Evolutionary conservation across 2,329 filamentous ascomycete genomes (phyloP).

Genomic region (Aspergillus pseudoglaucus): DNA sequence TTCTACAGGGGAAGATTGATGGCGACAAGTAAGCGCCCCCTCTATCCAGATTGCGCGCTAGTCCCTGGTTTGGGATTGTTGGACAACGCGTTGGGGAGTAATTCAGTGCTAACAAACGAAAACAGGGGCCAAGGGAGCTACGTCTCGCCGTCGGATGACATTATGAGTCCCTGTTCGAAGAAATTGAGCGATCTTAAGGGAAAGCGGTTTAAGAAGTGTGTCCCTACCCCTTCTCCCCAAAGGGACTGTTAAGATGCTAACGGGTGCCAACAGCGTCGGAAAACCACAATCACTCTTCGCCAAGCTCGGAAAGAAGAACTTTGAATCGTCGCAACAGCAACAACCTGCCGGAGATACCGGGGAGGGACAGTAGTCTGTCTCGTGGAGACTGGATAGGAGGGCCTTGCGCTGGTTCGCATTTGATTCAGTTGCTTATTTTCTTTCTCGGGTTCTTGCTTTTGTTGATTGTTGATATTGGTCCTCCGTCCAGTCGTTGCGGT

Average conservation of each 20-base stretch:
- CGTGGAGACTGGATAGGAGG: neutral
- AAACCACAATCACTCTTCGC: slow-evolving; percentile 42
- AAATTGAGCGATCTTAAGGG: slow-evolving; percentile 45
- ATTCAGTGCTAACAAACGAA: neutral
- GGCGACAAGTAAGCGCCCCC: slow-evolving; percentile 31
- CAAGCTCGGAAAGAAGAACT: slow-evolving; percentile 41
- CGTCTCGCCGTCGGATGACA: slow-evolving; percentile 44
- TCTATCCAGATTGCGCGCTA: neutral
- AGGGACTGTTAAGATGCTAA: slow-evolving; percentile 2
- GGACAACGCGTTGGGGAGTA: neutral
- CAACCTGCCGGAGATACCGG: neutral
- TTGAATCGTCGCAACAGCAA: slow-evolving; percentile 22
- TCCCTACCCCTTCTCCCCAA: slow-evolving; percentile 1
- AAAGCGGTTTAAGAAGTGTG: slow-evolving; percentile 44
- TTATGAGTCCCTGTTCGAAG: slow-evolving; percentile 46
- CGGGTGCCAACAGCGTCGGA: slow-evolving; percentile 25
- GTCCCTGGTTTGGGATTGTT: neutral
- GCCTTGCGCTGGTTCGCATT: slow-evolving; percentile 10
- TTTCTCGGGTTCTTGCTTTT: slow-evolving; percentile 5
- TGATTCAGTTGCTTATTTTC: neutral
- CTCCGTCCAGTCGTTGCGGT: neutral
- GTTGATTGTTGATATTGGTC: slow-evolving; percentile 1
- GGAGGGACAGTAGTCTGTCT: neutral
- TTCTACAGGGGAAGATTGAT: slow-evolving; percentile 36
- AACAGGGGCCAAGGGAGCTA: slow-evolving; percentile 31